Evolutionary conservation across 2,329 filamentous ascomycete genomes (phyloP), one percentile per base, ranked within the genome.

Genomic region (Clarireedia sp.): DNA sequence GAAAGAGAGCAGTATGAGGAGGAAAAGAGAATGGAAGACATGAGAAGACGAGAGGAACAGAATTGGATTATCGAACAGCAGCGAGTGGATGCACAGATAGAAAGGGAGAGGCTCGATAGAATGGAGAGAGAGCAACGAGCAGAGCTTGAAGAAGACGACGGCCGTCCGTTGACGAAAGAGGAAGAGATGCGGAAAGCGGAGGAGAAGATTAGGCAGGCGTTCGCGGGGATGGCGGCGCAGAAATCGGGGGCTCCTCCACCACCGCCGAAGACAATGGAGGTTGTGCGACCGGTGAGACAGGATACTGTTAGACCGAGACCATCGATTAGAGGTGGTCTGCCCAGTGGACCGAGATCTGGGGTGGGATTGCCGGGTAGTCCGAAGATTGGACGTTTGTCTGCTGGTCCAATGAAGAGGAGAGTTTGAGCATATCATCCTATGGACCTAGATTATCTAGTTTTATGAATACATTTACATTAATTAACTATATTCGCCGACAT

Each of bases 151-250:
- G 56, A 48, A 14, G 26, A 49, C 21, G 36, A 48, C 1, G 57
- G 55, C 12, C 49, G 45, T 7, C 55, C 54, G 1, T 19, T 59
- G 14, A 58, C 55, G 2, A 58, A 56, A 23, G 57, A 61, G 29
- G 43, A 59, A n/a, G 53, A 61, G 38, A 57, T 61, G 44, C 37
- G 23, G 4, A 59, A 55, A 38, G 59, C 59, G 1, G 59, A 61
- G 21, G 55, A 54, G 38, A 61, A 59, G 26, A 61, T 61, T 16
- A 46, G 49, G 6, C 24, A 45, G 37, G 59, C 59, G 0, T 61
- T 61, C 44, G 59, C 59, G 24, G 53, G 48, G 0, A 44, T 61
- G 46, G 59, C 59, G 9, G 40, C 54, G n/a, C 43, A 59, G 45
- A 61, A 48, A 43, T 40, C 41, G 10, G 43, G 45, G 7, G n/a